Conservation (phyloP, 1,284 basidiomycete species). For the Ceratorhiza oryzae-sativae region DNA sequence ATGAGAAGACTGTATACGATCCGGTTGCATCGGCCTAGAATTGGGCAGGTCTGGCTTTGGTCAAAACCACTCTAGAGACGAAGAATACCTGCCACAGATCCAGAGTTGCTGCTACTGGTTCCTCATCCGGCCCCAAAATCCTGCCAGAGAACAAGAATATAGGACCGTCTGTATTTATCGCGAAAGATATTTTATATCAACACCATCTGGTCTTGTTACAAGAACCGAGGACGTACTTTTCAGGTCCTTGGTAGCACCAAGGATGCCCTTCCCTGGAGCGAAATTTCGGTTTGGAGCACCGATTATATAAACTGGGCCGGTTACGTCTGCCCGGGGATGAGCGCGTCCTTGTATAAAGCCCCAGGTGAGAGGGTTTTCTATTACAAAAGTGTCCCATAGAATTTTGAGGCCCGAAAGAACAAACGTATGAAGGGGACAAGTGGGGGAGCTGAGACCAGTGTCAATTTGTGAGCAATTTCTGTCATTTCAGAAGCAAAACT, state of each 20-base stretch:
- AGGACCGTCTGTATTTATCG: background rate
- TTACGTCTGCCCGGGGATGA: slow-evolving; percentile 4
- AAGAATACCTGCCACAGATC: slow-evolving; percentile 21
- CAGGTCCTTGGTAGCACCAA: slow-evolving; percentile 11
- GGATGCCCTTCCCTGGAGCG: background rate
- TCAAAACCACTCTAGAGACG: too few relatives aligned
- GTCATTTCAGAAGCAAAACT: background rate
- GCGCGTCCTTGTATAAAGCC: background rate
- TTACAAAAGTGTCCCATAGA: background rate
- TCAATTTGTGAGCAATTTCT: background rate
- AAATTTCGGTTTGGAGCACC: background rate
- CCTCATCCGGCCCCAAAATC: slow-evolving; percentile 8
- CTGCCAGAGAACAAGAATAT: slow-evolving; percentile 24
- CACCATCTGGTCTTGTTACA: too few relatives aligned
- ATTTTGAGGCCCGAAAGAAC: background rate
- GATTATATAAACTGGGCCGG: background rate
- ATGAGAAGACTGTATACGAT: background rate
- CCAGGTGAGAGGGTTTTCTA: slow-evolving; percentile 11
- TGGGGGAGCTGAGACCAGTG: background rate
- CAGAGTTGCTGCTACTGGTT: slow-evolving; percentile 15
- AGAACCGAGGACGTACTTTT: slow-evolving; percentile 5
- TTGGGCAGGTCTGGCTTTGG: too few relatives aligned
- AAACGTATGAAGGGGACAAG: background rate
- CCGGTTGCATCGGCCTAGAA: background rate
- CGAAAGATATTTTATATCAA: too few relatives aligned